phyloP scores from a whole-genome alignment of 495 filamentous ascomycete species.

The Tricharina praecox region DNA sequence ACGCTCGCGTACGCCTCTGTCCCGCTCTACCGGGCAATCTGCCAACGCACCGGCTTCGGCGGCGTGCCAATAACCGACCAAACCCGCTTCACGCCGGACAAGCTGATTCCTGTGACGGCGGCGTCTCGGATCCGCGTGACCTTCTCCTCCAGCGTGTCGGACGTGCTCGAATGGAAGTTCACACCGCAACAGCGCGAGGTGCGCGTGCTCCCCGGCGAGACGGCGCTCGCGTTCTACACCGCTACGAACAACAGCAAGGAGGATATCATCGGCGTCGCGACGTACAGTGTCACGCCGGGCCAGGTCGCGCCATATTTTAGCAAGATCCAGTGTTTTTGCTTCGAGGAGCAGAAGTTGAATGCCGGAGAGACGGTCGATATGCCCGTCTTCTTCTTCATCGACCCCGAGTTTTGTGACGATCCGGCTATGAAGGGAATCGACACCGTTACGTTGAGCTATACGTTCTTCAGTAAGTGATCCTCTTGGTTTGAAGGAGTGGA shows the following conservation, averaged over 20 bases:
- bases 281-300: conserved; percentile 87
- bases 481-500: background rate
- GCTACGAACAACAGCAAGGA: conserved; percentile 75
- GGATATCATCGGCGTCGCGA: conserved; percentile 96
- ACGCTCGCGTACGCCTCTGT: conserved; percentile 91
- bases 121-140: conserved; percentile 83
- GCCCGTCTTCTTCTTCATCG: conserved; percentile 99
- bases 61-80: conserved; percentile 75
- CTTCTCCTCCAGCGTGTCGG: conserved; percentile 86
- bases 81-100: conserved; percentile 44
- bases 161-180: conserved; percentile 95
- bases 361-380: conserved; percentile 97
- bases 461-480: conserved; percentile 77
- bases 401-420: conserved; percentile 86
- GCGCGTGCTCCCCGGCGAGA: conserved; percentile 85
- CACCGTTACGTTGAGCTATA: conserved; percentile 89
- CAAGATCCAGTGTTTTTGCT: conserved; percentile 99
- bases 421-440: conserved; percentile 84
- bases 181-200: conserved; percentile 93
- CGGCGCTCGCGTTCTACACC: conserved; percentile 93
- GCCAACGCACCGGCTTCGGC: conserved; percentile 88
- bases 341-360: conserved; percentile 83
- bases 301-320: conserved; percentile 96
- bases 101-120: conserved; percentile 57
- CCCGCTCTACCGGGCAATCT: conserved; percentile 82